Base-by-base conservation (phyloP, 495 filamentous ascomycete genomes). In the Neurospora terricola region DNA sequence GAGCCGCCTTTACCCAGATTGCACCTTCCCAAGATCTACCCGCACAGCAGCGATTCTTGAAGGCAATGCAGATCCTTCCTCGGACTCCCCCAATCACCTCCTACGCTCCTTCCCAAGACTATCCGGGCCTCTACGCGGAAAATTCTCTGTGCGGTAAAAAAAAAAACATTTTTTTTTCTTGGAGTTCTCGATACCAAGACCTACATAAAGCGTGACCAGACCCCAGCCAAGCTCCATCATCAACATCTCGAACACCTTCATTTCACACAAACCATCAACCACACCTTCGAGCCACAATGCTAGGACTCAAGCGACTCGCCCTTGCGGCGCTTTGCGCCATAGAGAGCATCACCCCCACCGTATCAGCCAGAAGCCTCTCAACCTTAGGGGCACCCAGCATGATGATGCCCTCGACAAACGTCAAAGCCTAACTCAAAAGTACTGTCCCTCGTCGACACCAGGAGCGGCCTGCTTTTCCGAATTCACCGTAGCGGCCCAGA, bases 401-500 rank as follows among this genome's bases (percentile, higher is more conserved):
- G 70, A 43, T 23, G 59, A 73, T 23, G 59, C 38, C 12, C 38
- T 72, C 11, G 69, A n/a, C 34, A 77, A 76, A 68, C 73, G 77
- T 40, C 76, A 80, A 69, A 69, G 48, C 39, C 48, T 69, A 1
- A 78, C 77, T 11, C 74, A 69, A 70, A 78, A 80, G 76, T 82
- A 81, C 72, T 85, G 83, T 75, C 48, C 48, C 21, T 59, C 21
- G n/a, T 59, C 48, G 9, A 48, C 43, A 48, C 43, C 43, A 48
- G 43, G n/a, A 59, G 48, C 21, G 21, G 48, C 48, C 5, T 59
- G 48, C 48, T 59, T 59, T 69, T 80, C 79, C 5, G 76, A 80
- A 73, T 79, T 79, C 74, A 78, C 74, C 14, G 77, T 81, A 69
- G 74, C 78, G n/a, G 76, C 78, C 18, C 77, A 79, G 21, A 79